Evolutionary conservation across 495 filamentous ascomycete genomes (phyloP).

Genomic region (Alectoria sarmentosa): DNA sequence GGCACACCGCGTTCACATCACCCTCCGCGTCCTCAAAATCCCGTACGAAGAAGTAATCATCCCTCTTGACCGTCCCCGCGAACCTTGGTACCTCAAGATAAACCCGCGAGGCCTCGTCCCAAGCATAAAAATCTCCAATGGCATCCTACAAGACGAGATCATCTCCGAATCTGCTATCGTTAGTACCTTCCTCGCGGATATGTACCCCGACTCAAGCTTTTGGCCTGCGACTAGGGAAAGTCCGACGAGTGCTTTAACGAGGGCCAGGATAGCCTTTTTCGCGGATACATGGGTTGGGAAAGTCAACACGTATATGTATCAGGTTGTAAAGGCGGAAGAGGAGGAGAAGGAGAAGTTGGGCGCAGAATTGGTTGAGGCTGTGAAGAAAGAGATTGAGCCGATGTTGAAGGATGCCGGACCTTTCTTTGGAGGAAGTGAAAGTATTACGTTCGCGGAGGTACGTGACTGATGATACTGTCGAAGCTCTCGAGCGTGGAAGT

Average conservation of each 20-base stretch:
- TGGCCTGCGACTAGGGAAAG: slow-evolving; percentile 23
- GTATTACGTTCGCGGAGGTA: slow-evolving; percentile 74
- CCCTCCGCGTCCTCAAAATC: slow-evolving; percentile 62
- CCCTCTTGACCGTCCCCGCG: slow-evolving; percentile 63
- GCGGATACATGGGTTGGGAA: slow-evolving; percentile 67
- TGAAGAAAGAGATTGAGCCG: slow-evolving; percentile 71
- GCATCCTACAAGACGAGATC: slow-evolving; percentile 39
- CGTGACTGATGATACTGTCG: slow-evolving; percentile 7
- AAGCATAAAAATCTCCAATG: slow-evolving; percentile 57
- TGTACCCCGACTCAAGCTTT: slow-evolving; percentile 43
- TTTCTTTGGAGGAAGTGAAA: slow-evolving; percentile 75
- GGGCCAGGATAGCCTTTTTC: slow-evolving; percentile 71
- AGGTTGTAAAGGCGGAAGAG: slow-evolving; percentile 35
- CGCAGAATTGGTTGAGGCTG: slow-evolving; percentile 38
- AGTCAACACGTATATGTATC: slow-evolving; percentile 41
- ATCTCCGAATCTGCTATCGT: slow-evolving; percentile 70
- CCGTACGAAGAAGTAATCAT: slow-evolving; percentile 76
- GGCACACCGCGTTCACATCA: slow-evolving; percentile 77
- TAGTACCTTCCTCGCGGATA: slow-evolving; percentile 64
- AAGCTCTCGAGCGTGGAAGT: background rate
- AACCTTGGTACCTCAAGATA: slow-evolving; percentile 75
- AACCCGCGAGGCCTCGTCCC: slow-evolving; percentile 85
- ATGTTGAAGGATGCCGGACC: slow-evolving; percentile 58
- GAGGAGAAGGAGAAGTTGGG: slow-evolving; percentile 35
- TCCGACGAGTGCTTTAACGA: slow-evolving; percentile 40